A percentile compares a stretch with the other conserved stretches of the same genome.
These are phyloP conservation scores for Coemansia sp. DNA, from an alignment of 192 early-diverging fungal genomes.

Conservation along the genomic window DNA sequence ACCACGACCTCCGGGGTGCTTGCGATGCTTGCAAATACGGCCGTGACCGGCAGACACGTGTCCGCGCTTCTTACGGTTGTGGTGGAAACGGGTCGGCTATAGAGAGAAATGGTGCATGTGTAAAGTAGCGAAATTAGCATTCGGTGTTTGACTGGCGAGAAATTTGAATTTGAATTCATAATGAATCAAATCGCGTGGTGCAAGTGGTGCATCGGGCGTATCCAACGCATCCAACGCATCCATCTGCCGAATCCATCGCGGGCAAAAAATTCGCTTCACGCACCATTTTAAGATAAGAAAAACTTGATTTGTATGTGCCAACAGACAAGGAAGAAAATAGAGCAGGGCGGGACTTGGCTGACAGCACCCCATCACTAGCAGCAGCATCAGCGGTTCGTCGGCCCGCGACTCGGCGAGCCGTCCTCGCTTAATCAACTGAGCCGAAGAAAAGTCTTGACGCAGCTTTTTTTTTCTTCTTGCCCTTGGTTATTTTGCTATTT, in stretches of 20 bases:
- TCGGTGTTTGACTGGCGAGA: not conserved
- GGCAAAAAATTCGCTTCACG: constrained; percentile 7
- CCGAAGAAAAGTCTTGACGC: too few relatives aligned
- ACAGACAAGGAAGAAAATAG: too few relatives aligned
- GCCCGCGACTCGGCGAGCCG: too few relatives aligned
- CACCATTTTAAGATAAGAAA: constrained; percentile 40
- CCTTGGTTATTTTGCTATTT: not conserved
- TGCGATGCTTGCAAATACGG: constrained; percentile 99
- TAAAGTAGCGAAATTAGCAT: constrained; percentile 1
- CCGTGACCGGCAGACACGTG: constrained; percentile 99
- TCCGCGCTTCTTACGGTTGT: constrained; percentile 87
- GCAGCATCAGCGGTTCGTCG: too few relatives aligned
- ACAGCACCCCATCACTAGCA: too few relatives aligned
- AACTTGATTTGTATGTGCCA: constrained; percentile 16
- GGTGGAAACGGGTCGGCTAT: constrained; percentile 56
- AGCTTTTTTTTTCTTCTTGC: not conserved
- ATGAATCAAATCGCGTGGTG: not conserved
- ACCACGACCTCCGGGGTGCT: constrained; percentile 99
- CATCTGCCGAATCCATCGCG: constrained; percentile 11
- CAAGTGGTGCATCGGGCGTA: not conserved
- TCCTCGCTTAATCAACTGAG: too few relatives aligned
- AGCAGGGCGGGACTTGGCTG: too few relatives aligned
- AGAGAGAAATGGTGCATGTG: not conserved
- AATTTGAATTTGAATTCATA: not conserved
- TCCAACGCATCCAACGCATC: constrained; percentile 12